Conservation (phyloP, 352 stramenopile genomes). For the Globisporangium yorkense region DNA sequence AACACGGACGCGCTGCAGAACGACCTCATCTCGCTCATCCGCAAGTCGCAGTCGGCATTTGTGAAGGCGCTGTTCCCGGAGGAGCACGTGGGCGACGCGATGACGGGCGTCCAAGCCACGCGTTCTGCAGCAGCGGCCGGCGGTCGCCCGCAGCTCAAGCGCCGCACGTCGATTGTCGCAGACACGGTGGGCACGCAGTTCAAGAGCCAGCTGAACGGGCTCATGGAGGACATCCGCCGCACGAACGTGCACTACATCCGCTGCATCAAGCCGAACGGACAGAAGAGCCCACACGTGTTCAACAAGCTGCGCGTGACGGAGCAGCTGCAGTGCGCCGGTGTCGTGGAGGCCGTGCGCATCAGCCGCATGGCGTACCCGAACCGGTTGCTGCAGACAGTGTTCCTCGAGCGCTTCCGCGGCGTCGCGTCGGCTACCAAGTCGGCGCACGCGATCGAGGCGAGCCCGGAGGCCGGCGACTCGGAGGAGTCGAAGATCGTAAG, state of each 20-base stretch:
- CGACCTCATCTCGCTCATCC: conserved; percentile 87
- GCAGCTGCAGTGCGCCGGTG: conserved; percentile 96
- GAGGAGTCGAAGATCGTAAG: not conserved
- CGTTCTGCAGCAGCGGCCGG: not conserved
- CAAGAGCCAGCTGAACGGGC: conserved; percentile 88
- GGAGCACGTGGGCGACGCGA: conserved; percentile 47
- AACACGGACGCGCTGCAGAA: conserved; percentile 93
- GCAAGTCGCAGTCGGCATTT: conserved; percentile 57
- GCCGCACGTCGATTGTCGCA: conserved; percentile 76
- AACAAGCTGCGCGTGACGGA: conserved; percentile 91
- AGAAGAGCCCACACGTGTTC: conserved; percentile 86
- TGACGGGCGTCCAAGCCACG: conserved; percentile 27
- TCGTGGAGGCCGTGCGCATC: conserved; percentile 98
- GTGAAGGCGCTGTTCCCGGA: conserved; percentile 75
- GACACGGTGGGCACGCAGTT: conserved; percentile 82
- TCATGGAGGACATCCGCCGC: conserved; percentile 92
- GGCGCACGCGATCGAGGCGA: conserved; percentile 39
- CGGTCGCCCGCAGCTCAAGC: conserved; percentile 39
- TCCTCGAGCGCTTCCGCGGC: conserved; percentile 75
- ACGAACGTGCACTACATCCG: conserved; percentile 98
- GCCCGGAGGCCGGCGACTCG: conserved; percentile 8
- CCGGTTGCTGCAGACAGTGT: conserved; percentile 85
- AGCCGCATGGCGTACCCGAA: conserved; percentile 97
- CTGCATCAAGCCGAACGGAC: conserved; percentile 99
- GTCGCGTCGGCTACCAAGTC: conserved; percentile 35